phyloP scores from a whole-genome alignment of 2,329 filamentous ascomycete genomes.

The Ceratocystis variospora region DNA sequence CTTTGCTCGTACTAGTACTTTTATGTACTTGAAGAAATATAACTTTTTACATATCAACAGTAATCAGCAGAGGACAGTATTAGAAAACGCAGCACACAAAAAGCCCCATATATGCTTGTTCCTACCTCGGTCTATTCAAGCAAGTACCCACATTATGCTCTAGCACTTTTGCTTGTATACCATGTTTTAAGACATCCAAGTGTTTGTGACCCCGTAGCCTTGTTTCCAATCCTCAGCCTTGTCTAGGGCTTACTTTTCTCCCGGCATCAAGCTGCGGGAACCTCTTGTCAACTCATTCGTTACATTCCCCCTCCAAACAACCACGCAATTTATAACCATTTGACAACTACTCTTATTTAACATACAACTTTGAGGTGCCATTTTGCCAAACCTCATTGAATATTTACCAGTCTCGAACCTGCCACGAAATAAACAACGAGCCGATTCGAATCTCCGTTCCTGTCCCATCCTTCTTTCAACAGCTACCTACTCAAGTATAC shows the following conservation, averaged over 20 bases:
- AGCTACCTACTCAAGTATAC: too few relatives aligned
- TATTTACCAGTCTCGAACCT: neutral
- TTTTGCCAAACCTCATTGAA: neutral
- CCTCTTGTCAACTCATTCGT: neutral
- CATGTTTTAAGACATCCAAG: neutral
- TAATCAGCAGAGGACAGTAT: too few relatives aligned
- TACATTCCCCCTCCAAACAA: neutral
- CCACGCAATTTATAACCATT: neutral
- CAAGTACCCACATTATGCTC: neutral
- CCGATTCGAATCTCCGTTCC: neutral
- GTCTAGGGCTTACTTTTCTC: neutral
- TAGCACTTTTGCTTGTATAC: neutral
- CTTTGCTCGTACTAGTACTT: too few relatives aligned
- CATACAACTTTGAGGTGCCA: neutral
- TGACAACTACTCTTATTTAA: neutral
- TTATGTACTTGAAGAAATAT: too few relatives aligned
- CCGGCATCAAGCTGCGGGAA: neutral
- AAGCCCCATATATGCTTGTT: neutral
- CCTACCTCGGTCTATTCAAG: neutral
- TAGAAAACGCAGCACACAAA: neutral
- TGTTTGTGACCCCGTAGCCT: conserved; percentile 6
- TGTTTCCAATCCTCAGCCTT: conserved; percentile 6
- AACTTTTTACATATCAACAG: too few relatives aligned
- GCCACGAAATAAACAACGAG: neutral
- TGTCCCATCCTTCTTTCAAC: neutral